Base-by-base conservation (phyloP, 2,329 filamentous ascomycete species). In the Cordyceps javanica region DNA sequence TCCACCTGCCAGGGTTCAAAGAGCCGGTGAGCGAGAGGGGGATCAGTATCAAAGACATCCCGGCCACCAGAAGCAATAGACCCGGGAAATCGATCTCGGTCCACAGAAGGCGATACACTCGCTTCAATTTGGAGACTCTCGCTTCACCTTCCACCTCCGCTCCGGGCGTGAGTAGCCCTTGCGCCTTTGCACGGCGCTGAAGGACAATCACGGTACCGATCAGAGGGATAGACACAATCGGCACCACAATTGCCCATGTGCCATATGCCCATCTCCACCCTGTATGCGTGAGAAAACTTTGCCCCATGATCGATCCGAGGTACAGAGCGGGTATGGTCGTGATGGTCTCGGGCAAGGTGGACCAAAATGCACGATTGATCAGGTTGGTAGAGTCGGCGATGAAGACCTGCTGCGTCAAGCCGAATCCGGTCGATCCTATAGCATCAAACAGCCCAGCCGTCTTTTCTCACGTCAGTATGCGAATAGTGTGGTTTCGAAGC, bases 381-480 rank as follows among this genome's bases (percentile, higher is more conserved):
- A 87, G 72, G 42, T 75, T 77, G 10, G 82, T 83, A 1, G 81
- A 82, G 62, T 88, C 85, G 32, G 83, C 81, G 58, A 83, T 82
- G 64, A 87, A 82, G 23, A 87, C 66, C 49, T 72, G 68, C 50
- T 71, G 67, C 60, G 67, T 70, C 14, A 72, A 69, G 13, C 60
- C 62, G 54, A 68, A 72, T 16, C 67, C 68, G 0, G 68, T 69
- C 11, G 66, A 67, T n/a, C 84, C 83, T 42, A 83, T 77, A n/a
- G 77, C 77, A 62, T 86, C 85, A 58, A 87, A 82, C 9, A 87
- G 79, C 49, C 81, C 76, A 8, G 77, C 81, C 3, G 79, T 65
- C 68, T 68, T 4, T n/a, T 6, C 2, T 30, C 10, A 11, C n/a
- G 1, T 3, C 13, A 5, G 1, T 14, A 5, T 0, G 10, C 13